phyloP scores from a whole-genome alignment of 495 filamentous ascomycete genomes.

The Hypoxylon fuscum region DNA sequence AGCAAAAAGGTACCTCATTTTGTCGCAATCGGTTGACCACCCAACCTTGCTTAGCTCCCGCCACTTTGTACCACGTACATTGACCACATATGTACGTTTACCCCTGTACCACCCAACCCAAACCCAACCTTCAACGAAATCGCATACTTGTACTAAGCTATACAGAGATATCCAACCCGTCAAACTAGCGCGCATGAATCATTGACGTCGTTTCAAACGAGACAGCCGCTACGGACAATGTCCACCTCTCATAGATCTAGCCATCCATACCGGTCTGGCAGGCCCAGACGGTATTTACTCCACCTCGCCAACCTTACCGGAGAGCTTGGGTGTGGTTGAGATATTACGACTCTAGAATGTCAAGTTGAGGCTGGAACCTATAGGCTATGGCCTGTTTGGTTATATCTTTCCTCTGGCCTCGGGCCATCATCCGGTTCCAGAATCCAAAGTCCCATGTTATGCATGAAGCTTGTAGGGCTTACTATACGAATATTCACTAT shows the following conservation, averaged over 20 bases:
- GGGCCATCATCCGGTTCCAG: conserved; percentile 12
- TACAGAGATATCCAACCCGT: conserved; percentile 7
- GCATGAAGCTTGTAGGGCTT: conserved; percentile 25
- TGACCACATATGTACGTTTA: background rate
- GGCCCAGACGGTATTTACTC: conserved; percentile 13
- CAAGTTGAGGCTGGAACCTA: conserved; percentile 22
- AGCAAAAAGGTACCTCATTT: conserved; percentile 12
- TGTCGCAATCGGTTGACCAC: conserved; percentile 1
- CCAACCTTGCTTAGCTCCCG: conserved; percentile 19
- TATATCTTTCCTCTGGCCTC: conserved; percentile 19
- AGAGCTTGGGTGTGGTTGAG: conserved; percentile 19
- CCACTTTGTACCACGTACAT: conserved; percentile 16
- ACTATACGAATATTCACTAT: background rate
- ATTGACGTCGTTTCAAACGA: conserved; percentile 21
- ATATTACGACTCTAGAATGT: conserved; percentile 13
- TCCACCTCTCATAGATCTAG: conserved; percentile 32
- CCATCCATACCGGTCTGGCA: conserved; percentile 12
- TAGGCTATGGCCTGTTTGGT: background rate
- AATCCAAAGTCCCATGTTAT: conserved; percentile 11
- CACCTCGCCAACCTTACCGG: conserved; percentile 24
- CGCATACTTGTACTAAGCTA: background rate
- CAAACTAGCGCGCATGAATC: conserved; percentile 32
- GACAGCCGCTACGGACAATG: conserved; percentile 29
- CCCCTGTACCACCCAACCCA: conserved; percentile 4
- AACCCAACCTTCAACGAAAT: conserved; percentile 16